Evolutionary conservation across 176 grass and related monocot species (phyloP), one percentile per base, ranked within the genome.

Genomic region (Triticum monococcum): DNA sequence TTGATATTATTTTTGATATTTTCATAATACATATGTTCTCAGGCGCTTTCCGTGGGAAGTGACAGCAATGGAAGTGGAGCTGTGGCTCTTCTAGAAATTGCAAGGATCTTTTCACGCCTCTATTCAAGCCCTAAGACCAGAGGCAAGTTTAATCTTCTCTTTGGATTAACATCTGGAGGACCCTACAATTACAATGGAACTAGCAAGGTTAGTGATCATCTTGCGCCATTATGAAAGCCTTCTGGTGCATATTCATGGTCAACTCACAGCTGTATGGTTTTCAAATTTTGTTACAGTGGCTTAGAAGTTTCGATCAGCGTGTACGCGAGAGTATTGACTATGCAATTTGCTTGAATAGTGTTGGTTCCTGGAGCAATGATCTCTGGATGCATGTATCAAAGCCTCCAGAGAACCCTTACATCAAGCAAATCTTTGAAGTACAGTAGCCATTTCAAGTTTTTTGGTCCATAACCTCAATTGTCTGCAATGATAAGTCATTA

Each of bases 141-240:
- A 85, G 97, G 97, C 45, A 94, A 86, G 85, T 99, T 94, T 84
- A 99, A 99, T 83, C 78, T 99, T 92, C 97, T 99, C 24, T 96
- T 99, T 94, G 94, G 97, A 5, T 90, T 99, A 88, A 99, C 94
- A 65, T 96, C 97, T 81, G 97, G 97, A 50, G 94, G 94, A 78
- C 97, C 97, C 43, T 99, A 99, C 90, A 99, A 99, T 72, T 99
- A 96, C 75, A 96, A 99, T 87, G 97, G 97, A 83, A 99, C 97
- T 64, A 83, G 89, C 75, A 99, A 96, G 94, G 97, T 94, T 32
- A 77, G 64, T 83, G 16, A 4, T 10, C 18, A 59, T 80, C 68
- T 87, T 71, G 12, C 8, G 1, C 22, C 13, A 45, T 77, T 85
- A 63, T 20, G 24, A 25, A 54, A 61, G 2, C 59, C 11, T 33